A percentile compares a stretch with the other conserved stretches of the same genome.
Conservation (phyloP, 768 basidiomycete genomes). For the Pisolithus marmoratus region DNA sequence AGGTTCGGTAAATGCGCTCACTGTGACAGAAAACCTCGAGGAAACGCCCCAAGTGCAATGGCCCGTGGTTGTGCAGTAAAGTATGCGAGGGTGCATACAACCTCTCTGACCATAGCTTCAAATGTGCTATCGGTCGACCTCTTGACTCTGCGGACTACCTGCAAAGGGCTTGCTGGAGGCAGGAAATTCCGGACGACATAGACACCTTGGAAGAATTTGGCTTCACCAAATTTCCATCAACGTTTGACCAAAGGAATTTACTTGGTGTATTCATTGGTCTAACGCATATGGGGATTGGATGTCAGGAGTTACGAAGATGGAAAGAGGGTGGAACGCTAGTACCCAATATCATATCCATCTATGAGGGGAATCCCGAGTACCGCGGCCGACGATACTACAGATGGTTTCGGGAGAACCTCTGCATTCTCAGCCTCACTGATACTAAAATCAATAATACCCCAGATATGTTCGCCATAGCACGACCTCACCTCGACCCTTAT, state of each 20-base stretch:
- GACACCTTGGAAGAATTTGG: conserved; percentile 32
- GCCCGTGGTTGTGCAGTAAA: background rate
- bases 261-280: conserved; percentile 29
- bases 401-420: conserved; percentile 31
- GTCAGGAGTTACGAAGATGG: conserved; percentile 27
- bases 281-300: conserved; percentile 12
- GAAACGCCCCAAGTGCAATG: background rate
- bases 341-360: conserved; percentile 24
- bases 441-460: background rate
- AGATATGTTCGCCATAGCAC: background rate
- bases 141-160: background rate
- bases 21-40: background rate
- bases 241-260: conserved; percentile 12
- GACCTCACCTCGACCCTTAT: background rate
- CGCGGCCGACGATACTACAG: conserved; percentile 24
- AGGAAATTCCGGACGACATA: conserved; percentile 21
- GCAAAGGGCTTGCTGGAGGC: background rate
- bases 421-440: conserved; percentile 17
- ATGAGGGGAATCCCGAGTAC: conserved; percentile 14
- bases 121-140: background rate
- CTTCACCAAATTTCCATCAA: conserved; percentile 17
- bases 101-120: background rate
- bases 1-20: background rate
- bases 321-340: conserved; percentile 22
- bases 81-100: background rate